Evolutionary conservation across 371 early-diverging fungal genomes (phyloP), one percentile per base, ranked within the genome.

Genomic region (Apophysomyces ossiformis): DNA sequence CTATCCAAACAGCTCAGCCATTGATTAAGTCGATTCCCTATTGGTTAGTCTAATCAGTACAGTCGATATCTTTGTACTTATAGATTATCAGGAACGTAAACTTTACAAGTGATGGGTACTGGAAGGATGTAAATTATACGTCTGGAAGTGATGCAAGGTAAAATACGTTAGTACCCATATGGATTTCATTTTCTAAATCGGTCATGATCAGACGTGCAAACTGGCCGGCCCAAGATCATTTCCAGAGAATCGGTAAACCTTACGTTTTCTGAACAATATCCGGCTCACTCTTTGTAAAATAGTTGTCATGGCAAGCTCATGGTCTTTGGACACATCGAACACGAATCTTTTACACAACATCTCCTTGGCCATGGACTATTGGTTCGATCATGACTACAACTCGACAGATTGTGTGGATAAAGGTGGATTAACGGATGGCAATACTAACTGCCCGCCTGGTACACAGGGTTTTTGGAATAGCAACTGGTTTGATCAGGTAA

Each of bases 391-490:
- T 58, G 75, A 77, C 46, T 77, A 66, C 38, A 41, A 45, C 5
- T 21, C 56, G 15, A n/a, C 5, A 4, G 73, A 67, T 12, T 77
- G 78, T 58, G 36, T 76, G 4, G 58, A 54, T 13, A 44, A 58
- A 7, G 76, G 76, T n/a, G 73, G 41, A 13, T 8, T 26, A 26
- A 26, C 13, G 41, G 41, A 41, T 41, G 41, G 73, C 4, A 36
- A 16, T 7, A 47, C 54, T 11, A 69, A 64, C 16, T 77, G 78
- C 58, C 69, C 70, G 46, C 75, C 75, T 64, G 73, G 78, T n/a
- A 77, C 78, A 4, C 70, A 69, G 1, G 78, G 78, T 2, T 46
- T 77, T n/a, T 77, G 78, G 78, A 74, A 69, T 37, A 67, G 50
- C 9, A 75, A 74, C 56, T 77, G 78, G 78, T 74, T 57, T 32